Base-by-base conservation (phyloP, 305 asterid genomes). In the Ruellia speciosa region DNA sequence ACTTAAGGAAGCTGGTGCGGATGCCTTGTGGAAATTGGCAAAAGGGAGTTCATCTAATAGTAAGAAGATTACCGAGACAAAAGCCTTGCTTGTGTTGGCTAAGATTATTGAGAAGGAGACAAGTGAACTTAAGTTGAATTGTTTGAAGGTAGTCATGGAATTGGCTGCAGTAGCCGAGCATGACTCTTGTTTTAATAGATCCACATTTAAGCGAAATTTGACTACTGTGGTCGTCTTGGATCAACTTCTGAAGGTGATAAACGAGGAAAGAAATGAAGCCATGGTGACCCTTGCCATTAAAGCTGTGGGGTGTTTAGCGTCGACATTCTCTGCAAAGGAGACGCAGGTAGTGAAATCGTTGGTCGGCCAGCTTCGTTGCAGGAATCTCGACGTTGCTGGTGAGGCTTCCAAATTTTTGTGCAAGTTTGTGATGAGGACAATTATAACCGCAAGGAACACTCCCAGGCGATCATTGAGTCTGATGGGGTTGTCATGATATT, bases 241-340 rank as follows among this genome's bases (percentile, higher is more conserved):
- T 66, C 94, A 85, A 71, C 84, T 85, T 14, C 37, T 82, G 66
- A 68, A 71, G 50, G 84, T 82, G 60, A 70, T 82, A 59, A 77
- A 77, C 20, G 80, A 82, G 68, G 84, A 75, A 13, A 13, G 28
- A 0, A 49, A 51, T 13, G 60, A 67, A 4, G 6, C 46, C 9
- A 60, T 73, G 33, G 66, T 78, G 72, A 68, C 58, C 40, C 86
- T 81, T 0, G 79, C 88, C 14, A 75, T 77, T 12, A 73, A 68
- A 63, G 79, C 90, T 0, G 68, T 85, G 5, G 94, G 90, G 0
- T 80, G 81, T 60, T 62, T 85, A 62, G 80, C 94, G 1, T 68
- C 80, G 20, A 79, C 80, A 61, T 85, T 85, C 53, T 77, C 88
- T 3, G 88, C 88, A 0, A 80, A 72, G 68, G 88, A 82, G 43